These are phyloP conservation scores for Metahyphopichia silvanorum DNA, from an alignment of 805 yeast species.

Conservation along the genomic window DNA sequence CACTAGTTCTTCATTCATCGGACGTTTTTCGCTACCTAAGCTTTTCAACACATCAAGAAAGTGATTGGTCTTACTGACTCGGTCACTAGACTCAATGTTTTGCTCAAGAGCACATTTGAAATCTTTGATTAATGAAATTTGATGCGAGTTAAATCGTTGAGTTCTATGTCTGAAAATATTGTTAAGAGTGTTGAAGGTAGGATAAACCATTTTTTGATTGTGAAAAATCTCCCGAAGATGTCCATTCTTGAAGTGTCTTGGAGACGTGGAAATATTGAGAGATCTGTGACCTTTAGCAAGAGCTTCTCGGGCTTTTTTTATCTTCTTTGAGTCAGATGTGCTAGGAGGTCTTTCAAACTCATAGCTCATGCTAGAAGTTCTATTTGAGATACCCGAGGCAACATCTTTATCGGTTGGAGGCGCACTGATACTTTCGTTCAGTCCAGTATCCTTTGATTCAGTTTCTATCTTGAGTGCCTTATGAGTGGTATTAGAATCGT, in stretches of 20 bases:
- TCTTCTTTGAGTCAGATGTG: too few species aligned
- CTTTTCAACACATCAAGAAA: not conserved
- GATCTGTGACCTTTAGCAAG: not conserved
- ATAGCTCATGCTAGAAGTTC: too few species aligned
- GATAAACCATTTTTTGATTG: not conserved
- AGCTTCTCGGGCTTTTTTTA: too few species aligned
- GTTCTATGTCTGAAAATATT: not conserved
- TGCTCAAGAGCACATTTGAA: slow-evolving; percentile 1
- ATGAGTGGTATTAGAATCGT: too few species aligned
- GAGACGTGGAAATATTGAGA: not conserved
- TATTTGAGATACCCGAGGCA: too few species aligned
- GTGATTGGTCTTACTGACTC: not conserved
- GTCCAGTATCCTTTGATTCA: too few species aligned
- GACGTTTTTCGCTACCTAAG: slow-evolving; percentile 1
- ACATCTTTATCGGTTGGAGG: too few species aligned
- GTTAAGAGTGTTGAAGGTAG: not conserved
- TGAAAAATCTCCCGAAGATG: not conserved
- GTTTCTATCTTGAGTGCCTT: too few species aligned
- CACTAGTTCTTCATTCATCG: slow-evolving; percentile 4
- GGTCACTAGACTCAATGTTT: not conserved
- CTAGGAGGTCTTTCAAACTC: too few species aligned
- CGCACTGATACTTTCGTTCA: too few species aligned
- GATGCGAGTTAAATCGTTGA: not conserved
- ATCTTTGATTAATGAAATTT: not conserved
- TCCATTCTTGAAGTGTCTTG: not conserved